Evolutionary conservation across 1,284 basidiomycete genomes (phyloP), one percentile per base, ranked within the genome.

Genomic region (Vanrija humicola): DNA sequence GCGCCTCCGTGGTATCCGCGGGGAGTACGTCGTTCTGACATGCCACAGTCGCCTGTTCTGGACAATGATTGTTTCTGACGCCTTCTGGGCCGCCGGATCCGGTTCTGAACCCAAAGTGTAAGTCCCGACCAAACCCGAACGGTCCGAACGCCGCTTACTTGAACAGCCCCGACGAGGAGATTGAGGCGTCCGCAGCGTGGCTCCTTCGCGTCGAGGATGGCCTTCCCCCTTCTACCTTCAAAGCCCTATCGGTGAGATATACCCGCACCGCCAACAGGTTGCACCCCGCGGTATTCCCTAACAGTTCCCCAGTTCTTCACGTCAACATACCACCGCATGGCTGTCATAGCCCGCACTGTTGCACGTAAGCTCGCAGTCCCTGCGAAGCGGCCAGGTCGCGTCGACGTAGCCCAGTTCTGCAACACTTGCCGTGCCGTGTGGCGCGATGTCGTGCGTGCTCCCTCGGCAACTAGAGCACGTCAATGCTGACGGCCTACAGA

Each of bases 21-120:
- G 34, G 34, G 34, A 34, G 34, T 34, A 34, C 34, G 34, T 34
- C 34, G 34, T 12, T 14, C 34, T 34, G 34, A 34, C 34, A 14
- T 34, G 34, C 34, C 34, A 5, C 38, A 67, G 67, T 29, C 59
- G 68, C 0, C 42, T 72, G 19, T 72, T 67, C 55, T 72, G 64
- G 65, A 64, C 63, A 2, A 51, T 66, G n/a, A 28, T 66, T 5
- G 56, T 72, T 6, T 51, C 59, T 1, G 70, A 72, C 53, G 55
- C 66, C 2, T 68, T 66, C 26, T 67, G 61, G 59, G 59, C 70
- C 1, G 66, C 66, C 0, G 58, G 55, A 2, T 55, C 64, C 6
- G 66, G 64, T 2, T 21, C 56, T 8, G 28, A 55, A 25, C 68
- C 70, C 3, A 65, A 56, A 42, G 58, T 72, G 70, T 70, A 28